Conservation (phyloP, 2,329 filamentous ascomycete species). For the Colletotrichum costaricense region DNA sequence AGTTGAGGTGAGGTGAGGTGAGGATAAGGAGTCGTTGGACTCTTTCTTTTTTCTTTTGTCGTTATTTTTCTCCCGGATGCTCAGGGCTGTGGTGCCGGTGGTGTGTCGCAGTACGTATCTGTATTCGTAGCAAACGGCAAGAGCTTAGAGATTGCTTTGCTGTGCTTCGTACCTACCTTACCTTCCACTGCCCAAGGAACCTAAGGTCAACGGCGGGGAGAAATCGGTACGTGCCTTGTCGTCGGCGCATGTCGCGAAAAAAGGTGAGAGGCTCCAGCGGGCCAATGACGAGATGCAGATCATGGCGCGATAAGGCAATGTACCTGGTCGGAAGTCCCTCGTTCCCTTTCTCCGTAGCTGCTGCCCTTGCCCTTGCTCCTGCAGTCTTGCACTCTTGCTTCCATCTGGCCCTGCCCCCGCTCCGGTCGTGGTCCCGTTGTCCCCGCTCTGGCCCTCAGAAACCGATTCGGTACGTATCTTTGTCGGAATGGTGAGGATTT, state of each 20-base stretch:
- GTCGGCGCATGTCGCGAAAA: constrained; percentile 22
- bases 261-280: constrained; percentile 29
- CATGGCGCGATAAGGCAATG: constrained; percentile 34
- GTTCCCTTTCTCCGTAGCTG: constrained; percentile 7
- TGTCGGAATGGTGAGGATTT: neutral
- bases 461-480: neutral
- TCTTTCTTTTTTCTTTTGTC: neutral
- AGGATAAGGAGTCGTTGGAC: neutral
- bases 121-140: neutral
- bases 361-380: constrained; percentile 8
- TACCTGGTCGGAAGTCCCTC: constrained; percentile 29
- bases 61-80: neutral
- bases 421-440: constrained; percentile 2
- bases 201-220: neutral
- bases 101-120: too few relatives aligned
- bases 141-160: neutral
- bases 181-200: neutral
- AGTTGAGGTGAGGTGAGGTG: neutral
- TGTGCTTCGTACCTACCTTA: neutral
- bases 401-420: too few relatives aligned
- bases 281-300: constrained; percentile 33
- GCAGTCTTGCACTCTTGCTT: too few relatives aligned
- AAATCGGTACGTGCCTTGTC: constrained; percentile 6
- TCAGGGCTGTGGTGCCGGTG: neutral
- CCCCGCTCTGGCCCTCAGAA: neutral